These are phyloP conservation scores for Phytophthora kernoviae DNA, from an alignment of 352 stramenopile species.

Conservation along the genomic window DNA sequence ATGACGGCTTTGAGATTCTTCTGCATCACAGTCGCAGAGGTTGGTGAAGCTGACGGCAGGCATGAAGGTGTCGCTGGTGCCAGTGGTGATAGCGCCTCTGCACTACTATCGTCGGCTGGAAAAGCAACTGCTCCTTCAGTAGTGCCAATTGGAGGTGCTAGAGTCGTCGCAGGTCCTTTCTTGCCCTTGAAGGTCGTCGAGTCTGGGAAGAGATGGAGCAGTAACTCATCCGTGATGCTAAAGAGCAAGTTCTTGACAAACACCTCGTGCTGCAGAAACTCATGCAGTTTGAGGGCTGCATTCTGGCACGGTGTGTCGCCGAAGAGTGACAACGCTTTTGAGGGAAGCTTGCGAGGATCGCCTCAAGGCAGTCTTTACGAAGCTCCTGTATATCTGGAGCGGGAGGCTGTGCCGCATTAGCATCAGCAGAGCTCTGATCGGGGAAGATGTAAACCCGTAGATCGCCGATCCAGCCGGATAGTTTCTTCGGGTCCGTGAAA, in stretches of 20 bases:
- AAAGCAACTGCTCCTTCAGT: constrained; percentile 2
- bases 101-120: not conserved
- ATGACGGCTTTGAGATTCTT: constrained; percentile 27
- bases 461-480: constrained; percentile 55
- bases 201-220: constrained; percentile 80
- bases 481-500: constrained; percentile 74
- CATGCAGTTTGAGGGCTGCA: constrained; percentile 82
- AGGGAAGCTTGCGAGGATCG: constrained; percentile 76
- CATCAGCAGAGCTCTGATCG: constrained; percentile 16
- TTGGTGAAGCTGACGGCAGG: constrained; percentile 6
- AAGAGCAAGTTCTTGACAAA: constrained; percentile 89
- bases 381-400: constrained; percentile 54
- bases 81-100: constrained; percentile 26
- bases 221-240: constrained; percentile 76
- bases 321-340: constrained; percentile 76
- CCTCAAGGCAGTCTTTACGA: constrained; percentile 69
- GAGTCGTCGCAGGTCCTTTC: constrained; percentile 5
- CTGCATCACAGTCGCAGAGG: not conserved
- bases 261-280: constrained; percentile 88
- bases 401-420: constrained; percentile 15
- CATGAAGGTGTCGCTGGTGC: constrained; percentile 16
- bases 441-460: constrained; percentile 75
- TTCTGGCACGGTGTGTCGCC: constrained; percentile 77
- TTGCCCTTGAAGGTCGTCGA: constrained; percentile 56
- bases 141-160: constrained; percentile 11